phyloP scores from a whole-genome alignment of 805 yeast species.

The Lachancea meyersii region DNA sequence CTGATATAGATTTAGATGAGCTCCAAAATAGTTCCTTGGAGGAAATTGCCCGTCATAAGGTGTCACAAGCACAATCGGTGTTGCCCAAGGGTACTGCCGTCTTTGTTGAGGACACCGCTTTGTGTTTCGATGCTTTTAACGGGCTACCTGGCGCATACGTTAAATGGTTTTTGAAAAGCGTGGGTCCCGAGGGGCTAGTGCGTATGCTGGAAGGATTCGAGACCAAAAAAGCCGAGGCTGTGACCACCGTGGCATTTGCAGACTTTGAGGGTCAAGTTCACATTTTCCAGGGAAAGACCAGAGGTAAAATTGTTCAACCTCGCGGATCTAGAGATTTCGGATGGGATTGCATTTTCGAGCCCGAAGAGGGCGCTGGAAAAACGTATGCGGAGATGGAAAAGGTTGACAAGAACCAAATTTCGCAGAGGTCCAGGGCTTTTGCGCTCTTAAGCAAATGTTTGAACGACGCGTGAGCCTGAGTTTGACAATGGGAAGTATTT shows the following conservation, averaged over 20 bases:
- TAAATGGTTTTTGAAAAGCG: conserved; percentile 79
- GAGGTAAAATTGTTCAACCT: conserved; percentile 74
- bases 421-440: conserved; percentile 85
- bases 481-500: too few relatives aligned
- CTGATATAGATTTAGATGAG: conserved; percentile 77
- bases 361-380: conserved; percentile 48
- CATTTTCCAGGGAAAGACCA: conserved; percentile 78
- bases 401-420: conserved; percentile 65
- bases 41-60: conserved; percentile 76
- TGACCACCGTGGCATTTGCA: conserved; percentile 88
- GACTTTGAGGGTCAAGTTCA: conserved; percentile 76
- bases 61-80: conserved; percentile 58
- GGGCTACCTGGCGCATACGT: conserved; percentile 92
- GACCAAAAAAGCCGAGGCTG: conserved; percentile 78
- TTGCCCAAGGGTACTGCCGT: conserved; percentile 64
- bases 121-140: conserved; percentile 73
- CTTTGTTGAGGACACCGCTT: conserved; percentile 90
- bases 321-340: conserved; percentile 79
- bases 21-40: conserved; percentile 78
- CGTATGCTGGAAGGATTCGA: conserved; percentile 76
- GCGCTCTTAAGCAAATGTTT: conserved; percentile 59
- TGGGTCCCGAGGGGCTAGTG: conserved; percentile 74
- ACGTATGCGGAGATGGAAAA: conserved; percentile 91
- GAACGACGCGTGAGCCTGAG: conserved; percentile 3
- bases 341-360: conserved; percentile 90